These are phyloP conservation scores for Xylariaceae sp. DNA, from an alignment of 2,329 filamentous ascomycete species.

Conservation along the genomic window DNA sequence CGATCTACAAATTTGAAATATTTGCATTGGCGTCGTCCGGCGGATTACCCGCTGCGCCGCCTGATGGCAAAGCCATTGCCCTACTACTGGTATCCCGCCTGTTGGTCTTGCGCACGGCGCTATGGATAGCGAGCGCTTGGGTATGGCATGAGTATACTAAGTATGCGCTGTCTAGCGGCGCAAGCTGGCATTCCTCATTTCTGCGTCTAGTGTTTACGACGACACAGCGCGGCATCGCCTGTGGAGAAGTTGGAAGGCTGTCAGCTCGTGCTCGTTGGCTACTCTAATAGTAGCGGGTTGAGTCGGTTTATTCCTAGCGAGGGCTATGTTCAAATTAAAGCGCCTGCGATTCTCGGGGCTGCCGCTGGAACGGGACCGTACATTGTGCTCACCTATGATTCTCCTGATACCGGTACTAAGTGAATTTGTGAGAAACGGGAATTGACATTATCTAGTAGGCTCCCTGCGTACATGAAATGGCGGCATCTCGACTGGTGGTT, in stretches of 20 bases:
- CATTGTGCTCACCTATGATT: not conserved
- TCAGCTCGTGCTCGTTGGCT: constrained; percentile 44
- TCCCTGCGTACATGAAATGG: constrained; percentile 45
- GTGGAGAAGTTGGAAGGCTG: constrained; percentile 33
- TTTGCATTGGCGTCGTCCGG: no score
- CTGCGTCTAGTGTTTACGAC: constrained; percentile 46
- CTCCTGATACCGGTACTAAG: no score
- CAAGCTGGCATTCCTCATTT: constrained; percentile 41
- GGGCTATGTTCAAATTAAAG: constrained; percentile 39
- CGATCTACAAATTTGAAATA: no score
- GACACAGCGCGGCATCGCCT: constrained; percentile 38
- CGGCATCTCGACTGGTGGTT: constrained; percentile 45
- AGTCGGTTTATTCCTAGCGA: constrained; percentile 46
- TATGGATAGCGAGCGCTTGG: constrained; percentile 50
- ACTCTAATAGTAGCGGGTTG: constrained; percentile 50
- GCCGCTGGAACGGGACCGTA: constrained; percentile 49
- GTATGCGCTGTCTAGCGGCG: constrained; percentile 44
- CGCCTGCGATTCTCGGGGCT: constrained; percentile 44
- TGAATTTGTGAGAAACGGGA: no score
- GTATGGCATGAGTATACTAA: constrained; percentile 52
- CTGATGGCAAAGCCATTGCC: constrained; percentile 31
- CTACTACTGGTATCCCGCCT: constrained; percentile 29
- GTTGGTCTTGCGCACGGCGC: constrained; percentile 53
- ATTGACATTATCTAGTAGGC: constrained; percentile 22
- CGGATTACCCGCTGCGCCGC: no score